Evolutionary conservation across 768 basidiomycete species (phyloP).

Genomic region (Cyclocybe aegerita): DNA sequence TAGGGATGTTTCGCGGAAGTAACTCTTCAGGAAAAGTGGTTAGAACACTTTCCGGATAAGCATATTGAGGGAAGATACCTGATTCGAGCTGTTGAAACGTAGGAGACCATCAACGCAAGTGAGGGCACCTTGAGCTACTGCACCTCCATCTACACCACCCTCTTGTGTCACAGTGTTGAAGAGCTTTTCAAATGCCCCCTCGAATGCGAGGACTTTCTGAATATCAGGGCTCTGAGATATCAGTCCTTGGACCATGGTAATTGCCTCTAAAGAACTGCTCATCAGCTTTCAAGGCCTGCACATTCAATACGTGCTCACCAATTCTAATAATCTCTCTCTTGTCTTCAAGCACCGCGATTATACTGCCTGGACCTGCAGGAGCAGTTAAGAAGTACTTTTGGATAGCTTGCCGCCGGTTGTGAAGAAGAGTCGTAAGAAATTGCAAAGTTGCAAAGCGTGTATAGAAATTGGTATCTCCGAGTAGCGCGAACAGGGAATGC

Average conservation of each 20-base stretch:
- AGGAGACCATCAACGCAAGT: constrained; percentile 83
- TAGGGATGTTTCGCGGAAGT: constrained; percentile 88
- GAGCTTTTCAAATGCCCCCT: constrained; percentile 94
- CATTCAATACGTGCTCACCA: constrained; percentile 41
- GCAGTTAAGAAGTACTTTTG: constrained; percentile 93
- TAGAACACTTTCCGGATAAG: not conserved
- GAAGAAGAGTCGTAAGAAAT: constrained; percentile 74
- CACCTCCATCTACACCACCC: constrained; percentile 90
- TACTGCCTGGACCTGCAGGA: constrained; percentile 69
- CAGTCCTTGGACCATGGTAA: constrained; percentile 78
- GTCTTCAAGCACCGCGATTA: constrained; percentile 78
- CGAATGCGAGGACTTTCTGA: constrained; percentile 95
- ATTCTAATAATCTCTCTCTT: constrained; percentile 87
- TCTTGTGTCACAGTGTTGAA: constrained; percentile 86
- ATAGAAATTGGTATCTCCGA: constrained; percentile 80
- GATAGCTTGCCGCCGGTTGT: constrained; percentile 77
- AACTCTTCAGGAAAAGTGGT: constrained; percentile 61
- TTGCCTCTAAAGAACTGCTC: constrained; percentile 55
- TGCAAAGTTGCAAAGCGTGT: constrained; percentile 83
- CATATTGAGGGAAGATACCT: constrained; percentile 48
- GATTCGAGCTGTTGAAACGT: constrained; percentile 92
- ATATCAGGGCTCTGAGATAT: constrained; percentile 89
- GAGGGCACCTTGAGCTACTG: constrained; percentile 83
- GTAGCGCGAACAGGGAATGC: constrained; percentile 74
- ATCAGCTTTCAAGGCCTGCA: not conserved